Evolutionary conservation across 345 rosid genomes (phyloP), one percentile per base, ranked within the genome.

Genomic region (Populus ilicifolia): DNA sequence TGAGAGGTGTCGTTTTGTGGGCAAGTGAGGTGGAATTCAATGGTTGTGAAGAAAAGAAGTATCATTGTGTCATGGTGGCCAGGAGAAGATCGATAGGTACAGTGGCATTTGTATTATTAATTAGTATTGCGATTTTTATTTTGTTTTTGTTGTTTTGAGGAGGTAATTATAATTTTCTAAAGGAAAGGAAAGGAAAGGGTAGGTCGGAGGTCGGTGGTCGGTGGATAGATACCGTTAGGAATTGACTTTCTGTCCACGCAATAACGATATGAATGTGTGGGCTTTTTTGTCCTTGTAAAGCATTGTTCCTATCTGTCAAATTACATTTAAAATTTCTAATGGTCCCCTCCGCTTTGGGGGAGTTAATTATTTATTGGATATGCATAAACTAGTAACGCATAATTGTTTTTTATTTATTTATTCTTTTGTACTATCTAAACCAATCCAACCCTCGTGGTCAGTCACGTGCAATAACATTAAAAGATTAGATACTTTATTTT

Each of bases 171-270:
- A 18, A 17, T 46, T 59, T 56, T 59, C 29, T 27, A 62, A n/a
- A n/a, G n/a, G n/a, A n/a, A n/a, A 65, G 63, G 41, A 52, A 44
- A 13, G 56, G 14, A 69, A 50, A 61, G 70, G 63, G 82, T 79
- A 80, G 94, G 94, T 93, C 96, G 94, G 93, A 86, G 94, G 33
- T 30, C 33, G 33, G 33, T 30, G 33, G 96, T 89, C 90, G 97
- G 93, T 90, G 89, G 91, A 82, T 85, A 78, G 91, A 89, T 87
- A 88, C 94, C 89, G 93, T 93, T 93, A 79, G 86, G 88, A 84
- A 85, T 90, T 91, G 93, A 90, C 97, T 91, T 91, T 82, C 56
- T 75, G 80, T 80, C 79, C 83, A 87, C 90, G 87, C 86, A 84
- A 88, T 77, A 78, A 80, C 86, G 86, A 80, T 73, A 75, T 17